Evolutionary conservation across 2,329 filamentous ascomycete genomes (phyloP).

Genomic region (Fusarium xylarioides): DNA sequence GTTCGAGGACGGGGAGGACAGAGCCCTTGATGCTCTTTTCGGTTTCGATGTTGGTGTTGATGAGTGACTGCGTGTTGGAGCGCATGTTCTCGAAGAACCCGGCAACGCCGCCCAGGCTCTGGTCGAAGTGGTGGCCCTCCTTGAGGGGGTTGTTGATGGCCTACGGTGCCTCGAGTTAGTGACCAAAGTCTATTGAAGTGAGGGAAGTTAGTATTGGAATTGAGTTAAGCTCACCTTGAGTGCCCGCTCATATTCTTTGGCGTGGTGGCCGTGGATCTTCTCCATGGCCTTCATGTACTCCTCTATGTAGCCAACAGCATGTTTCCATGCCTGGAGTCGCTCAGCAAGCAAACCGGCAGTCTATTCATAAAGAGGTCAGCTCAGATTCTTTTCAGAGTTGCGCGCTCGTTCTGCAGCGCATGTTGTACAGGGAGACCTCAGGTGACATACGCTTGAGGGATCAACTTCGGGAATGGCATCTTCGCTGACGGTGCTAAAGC

Average conservation of each 20-base stretch:
- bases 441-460: slow-evolving; percentile 62
- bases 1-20: slow-evolving; percentile 87
- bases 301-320: slow-evolving; percentile 89
- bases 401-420: background rate
- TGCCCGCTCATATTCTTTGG: slow-evolving; percentile 95
- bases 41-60: slow-evolving; percentile 89
- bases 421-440: background rate
- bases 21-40: slow-evolving; percentile 88
- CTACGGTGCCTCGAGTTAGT: slow-evolving; percentile 52
- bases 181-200: background rate
- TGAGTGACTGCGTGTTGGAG: slow-evolving; percentile 88
- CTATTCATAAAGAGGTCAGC: slow-evolving; percentile 51
- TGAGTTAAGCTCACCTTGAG: slow-evolving; percentile 69
- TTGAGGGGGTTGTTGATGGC: slow-evolving; percentile 85
- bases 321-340: slow-evolving; percentile 94
- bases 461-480: slow-evolving; percentile 68
- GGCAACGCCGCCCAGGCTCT: slow-evolving; percentile 84
- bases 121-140: slow-evolving; percentile 93
- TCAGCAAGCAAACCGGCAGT: slow-evolving; percentile 85
- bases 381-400: background rate
- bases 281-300: slow-evolving; percentile 88
- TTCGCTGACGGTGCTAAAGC: slow-evolving; percentile 59
- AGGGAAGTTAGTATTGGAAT: background rate
- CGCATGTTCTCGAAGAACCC: slow-evolving; percentile 95
- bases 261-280: slow-evolving; percentile 83